These are phyloP conservation scores for Trichoderma brevicompactum DNA, from an alignment of 2,329 filamentous ascomycete genomes.

Conservation along the genomic window DNA sequence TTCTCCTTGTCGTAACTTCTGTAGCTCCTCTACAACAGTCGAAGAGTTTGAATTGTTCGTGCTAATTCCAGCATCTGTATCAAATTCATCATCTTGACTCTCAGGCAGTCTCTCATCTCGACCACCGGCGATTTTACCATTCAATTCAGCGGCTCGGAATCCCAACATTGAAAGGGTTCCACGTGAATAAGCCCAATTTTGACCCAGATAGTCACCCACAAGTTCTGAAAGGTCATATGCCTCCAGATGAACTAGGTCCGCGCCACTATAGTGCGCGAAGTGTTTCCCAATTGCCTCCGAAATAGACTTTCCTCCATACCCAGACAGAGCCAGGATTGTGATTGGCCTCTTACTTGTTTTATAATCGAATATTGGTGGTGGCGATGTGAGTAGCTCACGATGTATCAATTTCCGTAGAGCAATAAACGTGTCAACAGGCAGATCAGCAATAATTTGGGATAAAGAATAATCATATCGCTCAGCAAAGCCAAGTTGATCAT, in stretches of 20 bases:
- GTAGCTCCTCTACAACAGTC: conserved; percentile 50
- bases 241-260: conserved; percentile 70
- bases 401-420: conserved; percentile 38
- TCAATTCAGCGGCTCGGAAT: conserved; percentile 60
- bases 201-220: conserved; percentile 70
- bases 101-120: conserved; percentile 43
- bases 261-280: conserved; percentile 62
- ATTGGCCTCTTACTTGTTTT: conserved; percentile 46
- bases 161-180: conserved; percentile 59
- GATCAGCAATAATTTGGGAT: conserved; percentile 43
- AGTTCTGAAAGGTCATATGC: conserved; percentile 72
- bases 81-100: conserved; percentile 44
- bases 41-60: conserved; percentile 37
- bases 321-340: conserved; percentile 44
- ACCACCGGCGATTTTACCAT: conserved; percentile 56
- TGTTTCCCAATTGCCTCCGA: conserved; percentile 61
- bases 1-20: conserved; percentile 47
- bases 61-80: conserved; percentile 41
- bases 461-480: conserved; percentile 41
- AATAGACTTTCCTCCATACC: conserved; percentile 46
- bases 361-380: conserved; percentile 40
- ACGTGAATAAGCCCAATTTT: conserved; percentile 55
- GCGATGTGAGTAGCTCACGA: conserved; percentile 38
- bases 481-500: conserved; percentile 39
- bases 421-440: conserved; percentile 42